A percentile compares a stretch with the other conserved stretches of the same genome.
Conservation (phyloP, 495 filamentous ascomycete species). For the Aspergillus haitiensis region DNA sequence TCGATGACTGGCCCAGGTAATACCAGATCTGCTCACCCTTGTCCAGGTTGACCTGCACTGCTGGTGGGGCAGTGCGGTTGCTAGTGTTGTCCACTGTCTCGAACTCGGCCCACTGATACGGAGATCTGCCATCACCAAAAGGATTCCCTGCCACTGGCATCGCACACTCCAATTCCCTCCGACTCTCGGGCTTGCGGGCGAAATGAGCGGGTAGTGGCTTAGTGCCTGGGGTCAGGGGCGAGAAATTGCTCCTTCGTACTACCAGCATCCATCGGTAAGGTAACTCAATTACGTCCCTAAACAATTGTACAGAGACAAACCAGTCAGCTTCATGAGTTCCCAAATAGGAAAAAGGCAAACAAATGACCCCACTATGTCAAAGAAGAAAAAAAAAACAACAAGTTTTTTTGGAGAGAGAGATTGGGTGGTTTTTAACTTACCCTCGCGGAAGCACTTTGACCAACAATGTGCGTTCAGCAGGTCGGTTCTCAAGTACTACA, state of each 20-base stretch:
- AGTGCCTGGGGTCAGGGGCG: slow-evolving; percentile 53
- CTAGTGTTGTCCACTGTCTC: slow-evolving; percentile 53
- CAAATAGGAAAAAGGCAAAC: slow-evolving; percentile 23
- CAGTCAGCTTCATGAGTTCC: slow-evolving; percentile 21
- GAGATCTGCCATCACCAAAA: slow-evolving; percentile 57
- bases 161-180: slow-evolving; percentile 49
- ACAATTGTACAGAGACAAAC: background rate
- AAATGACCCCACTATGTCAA: slow-evolving; percentile 28
- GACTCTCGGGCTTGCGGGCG: slow-evolving; percentile 47
- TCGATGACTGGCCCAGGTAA: slow-evolving; percentile 83
- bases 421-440: slow-evolving; percentile 52
- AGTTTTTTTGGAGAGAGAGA: slow-evolving; percentile 8
- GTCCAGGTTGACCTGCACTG: slow-evolving; percentile 63
- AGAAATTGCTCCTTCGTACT: slow-evolving; percentile 53
- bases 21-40: slow-evolving; percentile 80
- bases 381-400: slow-evolving; percentile 25
- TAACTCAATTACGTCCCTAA: slow-evolving; percentile 53
- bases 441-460: slow-evolving; percentile 86
- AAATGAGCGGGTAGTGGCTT: slow-evolving; percentile 60
- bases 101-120: slow-evolving; percentile 81
- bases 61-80: slow-evolving; percentile 46
- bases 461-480: slow-evolving; percentile 62
- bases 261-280: slow-evolving; percentile 57
- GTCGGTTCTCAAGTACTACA: slow-evolving; percentile 80
- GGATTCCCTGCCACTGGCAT: slow-evolving; percentile 56